Evolutionary conservation across 2,329 filamentous ascomycete genomes (phyloP).

Genomic region (Emergomyces orientalis): DNA sequence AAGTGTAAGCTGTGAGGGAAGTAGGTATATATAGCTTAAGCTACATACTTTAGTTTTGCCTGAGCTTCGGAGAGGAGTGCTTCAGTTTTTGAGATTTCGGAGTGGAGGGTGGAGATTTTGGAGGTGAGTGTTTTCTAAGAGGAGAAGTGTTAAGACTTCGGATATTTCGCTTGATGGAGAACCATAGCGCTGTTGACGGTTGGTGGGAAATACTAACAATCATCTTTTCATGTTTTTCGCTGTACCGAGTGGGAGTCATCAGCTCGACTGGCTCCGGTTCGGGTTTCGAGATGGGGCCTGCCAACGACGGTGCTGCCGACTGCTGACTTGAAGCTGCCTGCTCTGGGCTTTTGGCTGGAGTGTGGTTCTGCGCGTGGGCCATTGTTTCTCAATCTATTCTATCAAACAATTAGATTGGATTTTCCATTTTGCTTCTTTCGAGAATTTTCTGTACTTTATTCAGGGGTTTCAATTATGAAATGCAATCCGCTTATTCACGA

Average conservation of each 20-base stretch:
- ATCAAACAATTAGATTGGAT: not conserved
- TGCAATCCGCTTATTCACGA: not conserved
- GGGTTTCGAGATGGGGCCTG: not conserved
- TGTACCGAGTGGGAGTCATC: not conserved
- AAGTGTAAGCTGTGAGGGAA: no score
- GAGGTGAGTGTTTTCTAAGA: conserved; percentile 33
- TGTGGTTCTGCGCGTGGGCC: not conserved
- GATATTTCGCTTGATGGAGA: not conserved
- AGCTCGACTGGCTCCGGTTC: not conserved
- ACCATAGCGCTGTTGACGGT: not conserved
- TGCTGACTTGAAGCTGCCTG: not conserved
- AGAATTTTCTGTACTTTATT: not conserved
- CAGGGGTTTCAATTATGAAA: not conserved
- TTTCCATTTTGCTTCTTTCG: not conserved
- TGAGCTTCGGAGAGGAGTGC: conserved; percentile 27
- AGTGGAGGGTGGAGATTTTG: conserved; percentile 40
- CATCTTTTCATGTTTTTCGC: conserved; percentile 4
- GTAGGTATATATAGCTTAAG: conserved; percentile 9
- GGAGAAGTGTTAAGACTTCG: conserved; percentile 1
- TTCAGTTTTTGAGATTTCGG: conserved; percentile 32
- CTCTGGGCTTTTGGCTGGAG: not conserved
- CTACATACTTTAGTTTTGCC: conserved; percentile 29
- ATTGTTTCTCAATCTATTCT: not conserved
- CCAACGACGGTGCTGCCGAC: not conserved
- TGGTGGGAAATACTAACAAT: not conserved